Evolutionary conservation across 2,329 filamentous ascomycete genomes (phyloP).

Genomic region (Macrophomina phaseolina): DNA sequence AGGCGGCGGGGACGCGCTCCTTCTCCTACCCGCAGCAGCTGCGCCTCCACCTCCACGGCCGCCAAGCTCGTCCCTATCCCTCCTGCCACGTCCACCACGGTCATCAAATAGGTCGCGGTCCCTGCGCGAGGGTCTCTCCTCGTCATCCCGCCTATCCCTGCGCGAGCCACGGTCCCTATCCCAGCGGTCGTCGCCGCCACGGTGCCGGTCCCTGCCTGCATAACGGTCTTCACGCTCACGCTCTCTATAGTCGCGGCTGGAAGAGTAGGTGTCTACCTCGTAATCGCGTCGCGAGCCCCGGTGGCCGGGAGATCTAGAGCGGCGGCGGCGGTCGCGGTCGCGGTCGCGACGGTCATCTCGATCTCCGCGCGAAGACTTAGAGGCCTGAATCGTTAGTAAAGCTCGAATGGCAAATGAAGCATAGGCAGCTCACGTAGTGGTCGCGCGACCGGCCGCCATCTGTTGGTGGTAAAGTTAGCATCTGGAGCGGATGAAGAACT

Average conservation of each 20-base stretch:
- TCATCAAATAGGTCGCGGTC: constrained; percentile 67
- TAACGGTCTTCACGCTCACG: constrained; percentile 94
- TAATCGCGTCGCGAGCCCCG: constrained; percentile 72
- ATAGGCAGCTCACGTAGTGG: constrained; percentile 44
- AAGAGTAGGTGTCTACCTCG: constrained; percentile 86
- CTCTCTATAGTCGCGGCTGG: constrained; percentile 89
- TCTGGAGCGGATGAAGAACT: constrained; percentile 15
- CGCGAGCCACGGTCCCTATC: constrained; percentile 66
- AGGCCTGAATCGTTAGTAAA: constrained; percentile 36
- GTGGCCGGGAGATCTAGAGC: constrained; percentile 86
- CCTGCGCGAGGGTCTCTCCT: constrained; percentile 49
- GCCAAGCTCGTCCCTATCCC: constrained; percentile 56
- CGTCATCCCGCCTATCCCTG: constrained; percentile 37
- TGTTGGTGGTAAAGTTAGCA: constrained; percentile 14
- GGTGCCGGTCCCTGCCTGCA: constrained; percentile 65
- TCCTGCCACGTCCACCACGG: constrained; percentile 55
- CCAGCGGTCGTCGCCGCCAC: constrained; percentile 67
- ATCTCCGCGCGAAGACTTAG: constrained; percentile 53
- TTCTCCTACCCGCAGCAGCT: constrained; percentile 64
- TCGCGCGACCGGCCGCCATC: constrained; percentile 40
- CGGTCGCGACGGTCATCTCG: constrained; percentile 43
- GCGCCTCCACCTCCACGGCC: constrained; percentile 54
- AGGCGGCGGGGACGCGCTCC: constrained; percentile 76
- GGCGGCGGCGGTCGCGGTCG: constrained; percentile 61
- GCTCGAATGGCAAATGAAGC: constrained; percentile 31